Evolutionary conservation across 192 early-diverging fungal species (phyloP), one percentile per base, ranked within the genome.

Genomic region (Thamnidium elegans): DNA sequence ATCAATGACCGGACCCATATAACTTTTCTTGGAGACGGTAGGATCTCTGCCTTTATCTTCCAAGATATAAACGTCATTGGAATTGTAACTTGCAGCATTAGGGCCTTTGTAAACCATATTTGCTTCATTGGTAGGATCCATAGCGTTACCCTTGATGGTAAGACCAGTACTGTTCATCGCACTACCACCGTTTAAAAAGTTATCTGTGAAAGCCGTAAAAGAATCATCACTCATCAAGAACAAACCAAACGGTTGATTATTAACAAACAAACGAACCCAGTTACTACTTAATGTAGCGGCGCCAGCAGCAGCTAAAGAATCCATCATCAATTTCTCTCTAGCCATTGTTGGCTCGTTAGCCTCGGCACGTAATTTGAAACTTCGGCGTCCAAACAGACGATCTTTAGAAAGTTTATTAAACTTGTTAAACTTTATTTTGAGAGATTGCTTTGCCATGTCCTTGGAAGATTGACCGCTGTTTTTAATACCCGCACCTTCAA

Each of bases 391-490:
- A 55, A 63, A 65, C 1, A 65, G 26, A 21, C 47, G 21, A 50
- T 63, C 45, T 30, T 63, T 26, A 61, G 74, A 62, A 63, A 64
- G 26, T 53, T 73, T 39, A n/a, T 7, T 19, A 13, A 74, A 73
- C 13, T 72, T 65, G 50, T 80, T 76, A 30, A 80, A 74, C 21
- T 65, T 69, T 42, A 80, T 31, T 59, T 80, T 80, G 17, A 46
- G 53, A 13, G 68, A 56, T 32, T 70, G 62, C 45, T 63, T 70
- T 19, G 72, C 72, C 42, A 70, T 74, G 32, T 80, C 75, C 55
- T 77, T 80, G 55, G 75, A 74, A 3, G 72, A 74, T 48, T 77
- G 71, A 34, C 78, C 78, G 4, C 72, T 74, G 32, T 73, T 77
- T 50, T 77, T 67, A 51, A 80, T 36, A 39, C 72, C 64, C 36